Conservation (phyloP, 164 flowering plant genomes). For the Brasenia schreberi region DNA sequence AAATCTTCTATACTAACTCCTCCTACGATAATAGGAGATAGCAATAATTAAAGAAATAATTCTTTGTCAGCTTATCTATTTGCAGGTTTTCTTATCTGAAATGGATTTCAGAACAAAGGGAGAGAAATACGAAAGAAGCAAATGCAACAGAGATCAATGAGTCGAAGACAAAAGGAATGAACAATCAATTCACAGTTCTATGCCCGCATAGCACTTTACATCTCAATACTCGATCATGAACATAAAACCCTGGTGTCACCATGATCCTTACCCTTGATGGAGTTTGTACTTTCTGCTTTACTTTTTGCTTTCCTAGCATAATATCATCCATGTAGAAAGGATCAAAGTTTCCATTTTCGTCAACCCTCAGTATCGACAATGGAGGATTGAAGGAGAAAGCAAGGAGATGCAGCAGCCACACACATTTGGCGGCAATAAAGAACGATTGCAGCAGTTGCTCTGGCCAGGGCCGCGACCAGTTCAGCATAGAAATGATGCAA, state of each 20-base stretch:
- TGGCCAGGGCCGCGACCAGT: conserved; percentile 85
- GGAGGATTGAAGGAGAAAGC: conserved; percentile 83
- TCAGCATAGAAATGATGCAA: conserved; percentile 45
- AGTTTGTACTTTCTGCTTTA: conserved; percentile 13
- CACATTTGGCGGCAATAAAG: conserved; percentile 81
- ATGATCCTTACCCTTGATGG: conserved; percentile 58
- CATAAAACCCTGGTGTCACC: conserved; percentile 97
- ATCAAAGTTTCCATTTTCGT: conserved; percentile 66
- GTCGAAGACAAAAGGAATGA: neutral
- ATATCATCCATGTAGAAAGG: conserved; percentile 75
- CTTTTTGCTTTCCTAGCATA: conserved; percentile 37
- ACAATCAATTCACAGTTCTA: conserved; percentile 16
- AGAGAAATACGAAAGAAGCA: neutral
- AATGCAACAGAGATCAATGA: neutral
- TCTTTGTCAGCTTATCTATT: no score
- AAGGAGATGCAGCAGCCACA: conserved; percentile 87
- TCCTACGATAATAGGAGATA: no score
- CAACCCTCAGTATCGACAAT: conserved; percentile 56
- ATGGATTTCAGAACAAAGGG: neutral
- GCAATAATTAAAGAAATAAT: no score
- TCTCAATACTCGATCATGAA: conserved; percentile 56
- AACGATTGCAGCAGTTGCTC: conserved; percentile 86
- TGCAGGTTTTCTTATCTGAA: neutral
- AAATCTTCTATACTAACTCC: no score
- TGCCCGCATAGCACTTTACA: conserved; percentile 88